A percentile compares a stretch with the other conserved stretches of the same genome.
Evolutionary conservation across 352 stramenopile species (phyloP).

Genomic region (Ophiocytium majus): DNA sequence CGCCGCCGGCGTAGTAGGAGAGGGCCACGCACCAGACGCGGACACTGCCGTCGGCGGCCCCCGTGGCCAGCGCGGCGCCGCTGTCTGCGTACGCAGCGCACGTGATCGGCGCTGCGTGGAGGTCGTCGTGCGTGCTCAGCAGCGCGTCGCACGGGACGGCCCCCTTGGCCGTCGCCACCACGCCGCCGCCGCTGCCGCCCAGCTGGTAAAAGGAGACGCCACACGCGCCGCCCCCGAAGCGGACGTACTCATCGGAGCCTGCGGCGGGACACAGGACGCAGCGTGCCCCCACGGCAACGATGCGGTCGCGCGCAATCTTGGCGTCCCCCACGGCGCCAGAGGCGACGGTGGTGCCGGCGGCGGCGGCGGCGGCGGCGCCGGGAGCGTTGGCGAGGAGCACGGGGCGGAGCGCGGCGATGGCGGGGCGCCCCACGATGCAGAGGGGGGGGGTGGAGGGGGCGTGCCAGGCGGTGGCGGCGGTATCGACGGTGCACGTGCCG

Average conservation of each 20-base stretch:
- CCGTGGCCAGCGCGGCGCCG: slow-evolving; percentile 32
- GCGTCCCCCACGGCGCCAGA: background rate
- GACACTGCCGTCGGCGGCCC: slow-evolving; percentile 43
- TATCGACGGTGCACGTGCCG: slow-evolving; percentile 40
- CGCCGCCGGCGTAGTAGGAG: slow-evolving; percentile 13
- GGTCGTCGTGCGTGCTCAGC: slow-evolving; percentile 37
- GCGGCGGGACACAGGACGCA: slow-evolving; percentile 31
- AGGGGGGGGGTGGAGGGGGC: slow-evolving; percentile 48
- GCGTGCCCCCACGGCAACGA: slow-evolving; percentile 29
- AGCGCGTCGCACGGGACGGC: slow-evolving; percentile 15
- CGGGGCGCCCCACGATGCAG: slow-evolving; percentile 54
- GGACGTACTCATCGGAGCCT: slow-evolving; percentile 41
- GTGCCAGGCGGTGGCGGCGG: slow-evolving; percentile 43
- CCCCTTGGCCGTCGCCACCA: slow-evolving; percentile 28
- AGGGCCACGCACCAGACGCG: slow-evolving; percentile 46
- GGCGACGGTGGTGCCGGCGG: background rate
- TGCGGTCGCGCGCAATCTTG: background rate
- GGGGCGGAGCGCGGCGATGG: slow-evolving; percentile 32
- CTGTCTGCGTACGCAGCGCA: slow-evolving; percentile 28
- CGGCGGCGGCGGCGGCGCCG: too few relatives aligned
- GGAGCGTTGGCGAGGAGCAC: slow-evolving; percentile 17
- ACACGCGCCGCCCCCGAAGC: slow-evolving; percentile 38
- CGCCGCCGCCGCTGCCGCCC: background rate
- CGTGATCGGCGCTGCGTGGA: slow-evolving; percentile 38
- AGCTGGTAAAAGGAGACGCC: slow-evolving; percentile 47